phyloP scores from a whole-genome alignment of 257 asterid genomes.

The Pogostemon cablin region DNA sequence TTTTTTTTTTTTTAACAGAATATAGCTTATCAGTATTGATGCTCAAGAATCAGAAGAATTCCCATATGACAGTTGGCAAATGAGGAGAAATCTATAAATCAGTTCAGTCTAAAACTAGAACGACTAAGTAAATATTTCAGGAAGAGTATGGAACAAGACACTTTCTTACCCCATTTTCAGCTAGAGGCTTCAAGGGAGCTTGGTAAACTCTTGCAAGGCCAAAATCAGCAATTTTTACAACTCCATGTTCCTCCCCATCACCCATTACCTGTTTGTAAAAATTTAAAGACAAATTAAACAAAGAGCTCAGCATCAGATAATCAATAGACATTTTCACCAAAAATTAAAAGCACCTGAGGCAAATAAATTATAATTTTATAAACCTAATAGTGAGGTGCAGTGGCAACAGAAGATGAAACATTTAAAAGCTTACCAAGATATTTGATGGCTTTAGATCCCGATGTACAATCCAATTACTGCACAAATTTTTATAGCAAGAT shows the following conservation, averaged over 20 bases:
- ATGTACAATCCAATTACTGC: conserved; percentile 98
- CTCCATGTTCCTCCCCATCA: conserved; percentile 96
- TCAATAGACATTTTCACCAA: conserved; percentile 3
- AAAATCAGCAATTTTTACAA: conserved; percentile 95
- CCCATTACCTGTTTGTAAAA: conserved; percentile 83
- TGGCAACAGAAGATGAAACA: conserved; percentile 9
- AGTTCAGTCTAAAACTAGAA: neutral
- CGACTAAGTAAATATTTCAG: neutral
- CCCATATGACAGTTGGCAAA: neutral
- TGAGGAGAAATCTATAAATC: conserved; percentile 1
- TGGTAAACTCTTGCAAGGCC: conserved; percentile 98
- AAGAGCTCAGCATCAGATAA: conserved; percentile 24
- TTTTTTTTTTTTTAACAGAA: too few relatives aligned
- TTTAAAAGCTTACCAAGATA: conserved; percentile 65
- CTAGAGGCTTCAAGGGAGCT: conserved; percentile 85
- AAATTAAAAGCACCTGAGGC: neutral
- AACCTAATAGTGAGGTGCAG: conserved; percentile 1
- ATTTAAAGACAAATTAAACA: conserved; percentile 27
- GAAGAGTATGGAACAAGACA: conserved; percentile 8
- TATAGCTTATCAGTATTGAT: neutral
- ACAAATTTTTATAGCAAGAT: conserved; percentile 31
- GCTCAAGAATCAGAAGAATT: neutral
- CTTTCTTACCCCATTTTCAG: conserved; percentile 86
- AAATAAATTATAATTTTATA: conserved; percentile 3
- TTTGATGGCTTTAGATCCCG: conserved; percentile 98